Conservation (phyloP, 192 early-diverging fungal genomes). For the Coemansia brasiliensis region DNA sequence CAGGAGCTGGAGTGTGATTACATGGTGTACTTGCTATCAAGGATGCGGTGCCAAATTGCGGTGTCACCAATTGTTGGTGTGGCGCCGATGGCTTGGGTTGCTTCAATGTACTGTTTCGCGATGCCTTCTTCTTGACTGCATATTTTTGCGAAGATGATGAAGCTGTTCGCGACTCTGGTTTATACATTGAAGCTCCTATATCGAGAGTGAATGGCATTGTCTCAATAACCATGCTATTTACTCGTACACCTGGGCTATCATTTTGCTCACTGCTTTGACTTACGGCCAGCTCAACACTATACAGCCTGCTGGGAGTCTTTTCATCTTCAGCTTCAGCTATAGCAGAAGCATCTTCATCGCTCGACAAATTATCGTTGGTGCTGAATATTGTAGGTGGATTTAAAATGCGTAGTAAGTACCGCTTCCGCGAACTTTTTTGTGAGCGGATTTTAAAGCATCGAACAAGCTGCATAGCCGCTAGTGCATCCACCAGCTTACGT, state of each 20-base stretch:
- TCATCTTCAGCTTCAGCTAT: neutral
- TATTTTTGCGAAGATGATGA: neutral
- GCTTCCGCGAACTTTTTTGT: constrained; percentile 13
- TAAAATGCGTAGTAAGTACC: constrained; percentile 48
- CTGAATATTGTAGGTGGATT: constrained; percentile 15
- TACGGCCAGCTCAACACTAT: constrained; percentile 29
- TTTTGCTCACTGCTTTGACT: constrained; percentile 8
- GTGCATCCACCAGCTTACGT: neutral
- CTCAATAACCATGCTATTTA: constrained; percentile 28
- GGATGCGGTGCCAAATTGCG: neutral
- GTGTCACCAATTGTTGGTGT: neutral
- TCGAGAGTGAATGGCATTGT: constrained; percentile 31
- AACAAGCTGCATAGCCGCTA: constrained; percentile 28
- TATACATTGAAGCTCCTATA: neutral
- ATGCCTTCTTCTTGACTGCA: neutral
- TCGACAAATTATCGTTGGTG: neutral
- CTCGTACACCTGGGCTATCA: constrained; percentile 7
- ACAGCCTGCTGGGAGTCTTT: constrained; percentile 6
- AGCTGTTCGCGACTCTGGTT: neutral
- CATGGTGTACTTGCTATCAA: constrained; percentile 4
- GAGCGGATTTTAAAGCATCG: constrained; percentile 35
- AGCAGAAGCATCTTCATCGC: neutral
- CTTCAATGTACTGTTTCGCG: neutral
- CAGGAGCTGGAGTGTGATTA: constrained; percentile 8
- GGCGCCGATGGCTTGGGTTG: neutral